Conservation (phyloP, 1,284 basidiomycete species). For the Trametes hirsuta region DNA sequence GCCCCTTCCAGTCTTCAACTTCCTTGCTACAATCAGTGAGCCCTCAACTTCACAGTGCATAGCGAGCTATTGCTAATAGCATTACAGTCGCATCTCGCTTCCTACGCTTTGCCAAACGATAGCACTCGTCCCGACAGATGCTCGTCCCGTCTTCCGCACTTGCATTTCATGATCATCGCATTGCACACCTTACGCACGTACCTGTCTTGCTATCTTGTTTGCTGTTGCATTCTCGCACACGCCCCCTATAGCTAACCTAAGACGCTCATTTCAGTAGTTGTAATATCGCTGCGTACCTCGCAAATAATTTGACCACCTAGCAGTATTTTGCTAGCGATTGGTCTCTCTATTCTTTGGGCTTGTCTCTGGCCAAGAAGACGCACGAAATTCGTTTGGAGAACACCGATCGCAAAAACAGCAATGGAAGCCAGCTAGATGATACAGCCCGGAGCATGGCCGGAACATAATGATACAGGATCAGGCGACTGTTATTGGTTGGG, state of each 20-base stretch:
- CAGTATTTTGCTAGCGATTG: not conserved
- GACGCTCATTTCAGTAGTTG: not conserved
- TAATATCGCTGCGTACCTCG: too few species aligned
- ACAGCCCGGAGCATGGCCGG: not conserved
- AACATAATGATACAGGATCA: not conserved
- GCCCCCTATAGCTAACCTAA: not conserved
- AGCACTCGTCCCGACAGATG: too few species aligned
- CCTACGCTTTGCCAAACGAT: not conserved
- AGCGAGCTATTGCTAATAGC: not conserved
- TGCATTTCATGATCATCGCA: too few species aligned
- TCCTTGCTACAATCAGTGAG: too few species aligned
- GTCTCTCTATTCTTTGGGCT: not conserved
- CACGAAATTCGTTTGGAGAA: too few species aligned
- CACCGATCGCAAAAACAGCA: not conserved
- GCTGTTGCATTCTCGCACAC: too few species aligned
- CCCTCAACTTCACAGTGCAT: too few species aligned
- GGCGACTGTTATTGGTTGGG: conserved; percentile 46
- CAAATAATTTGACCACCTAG: too few species aligned
- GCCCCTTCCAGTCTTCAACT: too few species aligned
- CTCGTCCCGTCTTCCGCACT: too few species aligned
- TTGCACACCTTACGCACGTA: too few species aligned
- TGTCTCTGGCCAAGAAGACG: not conserved
- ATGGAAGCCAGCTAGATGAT: not conserved
- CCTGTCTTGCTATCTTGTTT: too few species aligned
- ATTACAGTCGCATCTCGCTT: not conserved